Base-by-base conservation (phyloP, 139 green algal genomes). In the Chlorella sp. region DNA sequence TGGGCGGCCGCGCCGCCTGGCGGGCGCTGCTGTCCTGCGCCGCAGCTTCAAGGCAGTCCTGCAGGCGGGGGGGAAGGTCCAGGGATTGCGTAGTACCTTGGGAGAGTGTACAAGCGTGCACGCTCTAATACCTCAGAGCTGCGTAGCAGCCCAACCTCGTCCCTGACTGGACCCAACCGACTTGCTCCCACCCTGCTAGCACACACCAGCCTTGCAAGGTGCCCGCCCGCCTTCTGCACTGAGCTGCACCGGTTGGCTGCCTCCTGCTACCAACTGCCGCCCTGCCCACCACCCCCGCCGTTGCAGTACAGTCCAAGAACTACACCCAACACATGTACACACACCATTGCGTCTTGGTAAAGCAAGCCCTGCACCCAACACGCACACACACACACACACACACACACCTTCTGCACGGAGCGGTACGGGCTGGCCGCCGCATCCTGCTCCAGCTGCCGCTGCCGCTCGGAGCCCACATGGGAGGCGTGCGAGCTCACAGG, bases 361-460 rank as follows among this genome's bases (percentile, higher is more conserved):
- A n/a, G n/a, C 48, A n/a, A n/a, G n/a, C n/a, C 48, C 48, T 57
- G 7, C 48, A 57, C 48, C 48, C 48, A 57, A 57, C 48, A 57
- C n/a, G n/a, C n/a, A n/a, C n/a, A n/a, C n/a, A n/a, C n/a, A n/a
- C n/a, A n/a, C n/a, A n/a, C n/a, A n/a, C n/a, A n/a, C n/a, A n/a
- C 48, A 57, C 48, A 3, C 78, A 39, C 89, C 83, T 89, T 64
- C 89, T 92, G 68, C 15, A 87, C 42, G 5, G 89, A 89, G 42
- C 40, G 19, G 42, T 86, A 92, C 3, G 69, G 89, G 73, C 48
- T 86, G 75, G 68, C 40, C 24, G 48, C 48, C 71, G 75, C 71
- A 78, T 92, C 89, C 40, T 32, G 48, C 26, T 83, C 83, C 83
- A 89, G 75, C 79, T 88, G 66, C 53, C 36, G 66, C 64, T 12